Base-by-base conservation (phyloP, 2,329 filamentous ascomycete genomes). In the Exophiala phaeomuriformis region DNA sequence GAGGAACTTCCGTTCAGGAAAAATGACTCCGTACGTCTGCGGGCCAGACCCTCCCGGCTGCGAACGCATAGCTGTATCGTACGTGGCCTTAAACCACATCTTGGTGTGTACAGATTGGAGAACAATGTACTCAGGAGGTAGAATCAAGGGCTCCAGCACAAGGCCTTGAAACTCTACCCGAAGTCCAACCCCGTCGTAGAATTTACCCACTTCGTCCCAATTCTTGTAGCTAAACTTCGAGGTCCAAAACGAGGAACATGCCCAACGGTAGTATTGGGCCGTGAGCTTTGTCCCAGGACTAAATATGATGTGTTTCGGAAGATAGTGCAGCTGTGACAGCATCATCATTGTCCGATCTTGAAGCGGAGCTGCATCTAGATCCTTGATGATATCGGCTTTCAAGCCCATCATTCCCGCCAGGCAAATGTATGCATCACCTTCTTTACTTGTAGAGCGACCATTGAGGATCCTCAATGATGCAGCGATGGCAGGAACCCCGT, bases 341-440 rank as follows among this genome's bases (percentile, higher is more conserved):
- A 53, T 31, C n/a, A 41, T 49, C 12, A 35, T 42, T 2, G 51
- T 48, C 40, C 51, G 35, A 10, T 53, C 45, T 7, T 43, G 10
- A 12, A 53, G 36, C n/a, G 44, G 36, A 2, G 33, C 31, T 19
- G 36, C 35, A 32, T 42, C 51, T 9, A 53, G 10, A 1, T 53
- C 51, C 12, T 31, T 42, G 7, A 49, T 44, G 10, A 53, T 40
- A 10, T 48, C 37, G 28, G 33, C 8, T 28, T 44, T 28, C 6
- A 53, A 45, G 4, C 33, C 51, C 28, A 49, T 49, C 51, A 53
- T 48, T 8, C 51, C 51, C 6, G 51, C 37, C 6, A 53, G 51
- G 28, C 41, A 53, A 7, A 53, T 42, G 10, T 53, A 53, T 27
- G 51, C 51, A 33, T 53, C 51, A 27, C 51, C 51, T 30, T 53